These are phyloP conservation scores for Pleurotus citrinopileatus DNA, from an alignment of 768 basidiomycete species.

Conservation along the genomic window DNA sequence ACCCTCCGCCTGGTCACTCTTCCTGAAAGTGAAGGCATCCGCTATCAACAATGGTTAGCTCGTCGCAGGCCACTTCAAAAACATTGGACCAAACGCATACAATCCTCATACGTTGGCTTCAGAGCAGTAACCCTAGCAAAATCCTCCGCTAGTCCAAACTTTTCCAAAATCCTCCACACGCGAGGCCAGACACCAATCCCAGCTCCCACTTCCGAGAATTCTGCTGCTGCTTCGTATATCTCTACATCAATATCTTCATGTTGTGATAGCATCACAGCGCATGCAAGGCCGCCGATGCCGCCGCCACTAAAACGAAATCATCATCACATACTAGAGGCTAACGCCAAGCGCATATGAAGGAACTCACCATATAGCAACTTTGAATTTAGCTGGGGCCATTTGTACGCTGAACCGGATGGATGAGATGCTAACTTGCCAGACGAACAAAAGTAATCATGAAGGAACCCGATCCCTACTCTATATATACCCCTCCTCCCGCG, in stretches of 20 bases:
- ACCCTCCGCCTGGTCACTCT: constrained; percentile 28
- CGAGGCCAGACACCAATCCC: constrained; percentile 42
- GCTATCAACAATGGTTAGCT: constrained; percentile 8
- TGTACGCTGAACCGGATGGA: too few relatives aligned
- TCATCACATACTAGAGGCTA: background rate
- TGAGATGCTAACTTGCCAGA: background rate
- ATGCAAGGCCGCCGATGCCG: constrained; percentile 29
- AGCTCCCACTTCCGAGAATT: constrained; percentile 41
- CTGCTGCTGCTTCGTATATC: constrained; percentile 41
- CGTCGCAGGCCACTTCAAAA: too few relatives aligned
- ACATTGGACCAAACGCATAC: too few relatives aligned
- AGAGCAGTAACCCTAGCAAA: constrained; percentile 20
- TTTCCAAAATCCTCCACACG: constrained; percentile 37
- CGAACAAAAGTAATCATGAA: too few relatives aligned
- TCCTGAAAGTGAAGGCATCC: constrained; percentile 24
- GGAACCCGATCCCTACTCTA: too few relatives aligned
- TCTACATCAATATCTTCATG: constrained; percentile 38
- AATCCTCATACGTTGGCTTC: constrained; percentile 21
- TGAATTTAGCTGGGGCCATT: constrained; percentile 9
- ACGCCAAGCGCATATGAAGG: background rate
- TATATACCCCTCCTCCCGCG: too few relatives aligned
- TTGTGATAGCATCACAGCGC: constrained; percentile 24
- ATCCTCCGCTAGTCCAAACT: constrained; percentile 37
- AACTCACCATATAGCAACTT: constrained; percentile 14
- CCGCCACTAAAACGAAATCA: constrained; percentile 22